Conservation (phyloP, 257 asterid species). For the Nicotiana undulata region DNA sequence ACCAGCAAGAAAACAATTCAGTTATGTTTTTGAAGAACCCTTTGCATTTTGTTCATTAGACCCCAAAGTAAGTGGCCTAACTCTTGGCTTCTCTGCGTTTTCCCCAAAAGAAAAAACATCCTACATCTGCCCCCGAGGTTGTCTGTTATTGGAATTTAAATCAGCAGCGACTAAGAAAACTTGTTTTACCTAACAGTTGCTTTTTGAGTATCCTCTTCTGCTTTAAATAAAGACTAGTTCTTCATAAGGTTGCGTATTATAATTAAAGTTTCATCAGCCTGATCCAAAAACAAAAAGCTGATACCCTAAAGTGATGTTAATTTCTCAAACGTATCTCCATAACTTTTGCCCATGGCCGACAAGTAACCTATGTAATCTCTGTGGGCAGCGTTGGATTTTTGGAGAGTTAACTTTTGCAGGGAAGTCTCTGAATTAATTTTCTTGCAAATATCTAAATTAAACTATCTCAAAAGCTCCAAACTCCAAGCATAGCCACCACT, state of each 20-base stretch:
- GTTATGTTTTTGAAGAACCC: background rate
- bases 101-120: background rate
- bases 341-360: background rate
- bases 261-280: background rate
- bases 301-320: background rate
- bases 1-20: background rate
- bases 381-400: background rate
- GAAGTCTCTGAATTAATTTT: background rate
- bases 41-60: background rate
- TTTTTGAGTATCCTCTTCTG: background rate
- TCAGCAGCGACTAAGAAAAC: background rate
- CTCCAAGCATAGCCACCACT: background rate
- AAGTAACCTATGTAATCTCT: background rate
- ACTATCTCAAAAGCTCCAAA: background rate
- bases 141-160: background rate
- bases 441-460: background rate
- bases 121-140: background rate
- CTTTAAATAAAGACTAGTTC: background rate
- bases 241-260: background rate
- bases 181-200: background rate
- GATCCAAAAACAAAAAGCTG: background rate
- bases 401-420: background rate
- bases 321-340: background rate
- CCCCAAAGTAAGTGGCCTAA: background rate
- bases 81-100: background rate